Percentiles rank a stretch among this genome's conserved stretches.
phyloP scores from a whole-genome alignment of 345 rosid species.

The Sonneratia alba region DNA sequence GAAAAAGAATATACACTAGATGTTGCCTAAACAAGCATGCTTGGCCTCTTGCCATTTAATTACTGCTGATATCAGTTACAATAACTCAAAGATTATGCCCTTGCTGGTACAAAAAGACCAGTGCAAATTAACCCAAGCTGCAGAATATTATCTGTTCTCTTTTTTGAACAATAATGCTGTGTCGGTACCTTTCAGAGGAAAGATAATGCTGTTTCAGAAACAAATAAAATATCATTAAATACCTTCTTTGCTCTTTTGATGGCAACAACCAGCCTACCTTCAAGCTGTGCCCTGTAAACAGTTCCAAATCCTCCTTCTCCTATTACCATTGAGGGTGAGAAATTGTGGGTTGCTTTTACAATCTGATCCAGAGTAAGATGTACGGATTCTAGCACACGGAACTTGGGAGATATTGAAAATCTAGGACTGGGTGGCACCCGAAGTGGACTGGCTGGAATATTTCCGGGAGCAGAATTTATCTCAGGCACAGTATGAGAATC shows the following conservation, averaged over 20 bases:
- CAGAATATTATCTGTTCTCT: neutral
- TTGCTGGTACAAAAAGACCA: neutral
- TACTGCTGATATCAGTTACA: neutral
- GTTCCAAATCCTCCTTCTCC: slow-evolving; percentile 96
- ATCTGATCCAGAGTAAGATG: slow-evolving; percentile 54
- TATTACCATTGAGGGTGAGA: slow-evolving; percentile 48
- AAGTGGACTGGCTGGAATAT: slow-evolving; percentile 59
- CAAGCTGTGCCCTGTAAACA: slow-evolving; percentile 69
- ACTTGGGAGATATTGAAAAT: slow-evolving; percentile 67
- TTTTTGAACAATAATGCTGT: neutral
- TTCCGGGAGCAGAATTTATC: slow-evolving; percentile 24
- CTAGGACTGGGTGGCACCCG: slow-evolving; percentile 85
- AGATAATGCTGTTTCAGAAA: neutral
- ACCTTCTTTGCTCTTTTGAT: slow-evolving; percentile 97
- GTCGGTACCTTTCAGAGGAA: no score
- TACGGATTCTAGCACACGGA: slow-evolving; percentile 48
- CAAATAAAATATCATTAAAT: slow-evolving; percentile 4
- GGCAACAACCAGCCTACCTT: slow-evolving; percentile 68
- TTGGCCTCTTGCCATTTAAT: neutral
- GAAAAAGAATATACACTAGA: neutral
- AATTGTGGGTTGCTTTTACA: slow-evolving; percentile 57
- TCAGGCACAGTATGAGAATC: slow-evolving; percentile 51
- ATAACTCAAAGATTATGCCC: neutral
- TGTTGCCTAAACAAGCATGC: neutral
- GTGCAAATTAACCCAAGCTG: neutral